A percentile compares a stretch with the other conserved stretches of the same genome.
phyloP scores from a whole-genome alignment of 768 basidiomycete species.

The Arthromyces matolae region DNA sequence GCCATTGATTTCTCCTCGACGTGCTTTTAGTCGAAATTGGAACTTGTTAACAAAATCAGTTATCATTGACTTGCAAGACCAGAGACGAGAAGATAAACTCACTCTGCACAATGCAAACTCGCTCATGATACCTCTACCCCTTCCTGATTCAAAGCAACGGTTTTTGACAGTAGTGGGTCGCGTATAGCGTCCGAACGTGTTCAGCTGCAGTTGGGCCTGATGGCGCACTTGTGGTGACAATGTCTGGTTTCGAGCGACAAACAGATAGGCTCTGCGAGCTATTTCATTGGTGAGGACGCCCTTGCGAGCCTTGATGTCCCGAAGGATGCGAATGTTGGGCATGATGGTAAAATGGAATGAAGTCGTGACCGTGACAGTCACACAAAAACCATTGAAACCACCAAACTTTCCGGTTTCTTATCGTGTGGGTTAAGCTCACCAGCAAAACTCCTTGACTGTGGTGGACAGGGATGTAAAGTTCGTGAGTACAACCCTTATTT shows the following conservation, averaged over 20 bases:
- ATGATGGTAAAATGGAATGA: constrained; percentile 22
- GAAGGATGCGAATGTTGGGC: constrained; percentile 52
- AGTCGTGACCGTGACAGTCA: constrained; percentile 7
- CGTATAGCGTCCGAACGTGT: constrained; percentile 78
- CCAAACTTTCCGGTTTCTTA: neutral
- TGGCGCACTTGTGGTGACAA: constrained; percentile 87
- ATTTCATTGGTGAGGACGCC: constrained; percentile 76
- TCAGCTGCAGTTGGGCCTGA: constrained; percentile 91
- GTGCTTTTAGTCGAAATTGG: constrained; percentile 86
- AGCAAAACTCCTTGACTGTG: too few species aligned
- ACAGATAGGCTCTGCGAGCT: constrained; percentile 84
- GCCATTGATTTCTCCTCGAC: constrained; percentile 78
- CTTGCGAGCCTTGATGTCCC: constrained; percentile 75
- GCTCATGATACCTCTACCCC: constrained; percentile 83
- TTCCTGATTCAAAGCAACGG: constrained; percentile 80
- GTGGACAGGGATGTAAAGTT: constrained; percentile 26
- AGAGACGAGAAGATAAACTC: constrained; percentile 21
- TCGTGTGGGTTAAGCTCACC: too few species aligned
- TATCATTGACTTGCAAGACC: too few species aligned
- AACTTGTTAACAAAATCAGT: too few species aligned
- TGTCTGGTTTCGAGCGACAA: constrained; percentile 87
- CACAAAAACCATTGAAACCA: constrained; percentile 2
- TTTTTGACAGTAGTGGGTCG: constrained; percentile 88
- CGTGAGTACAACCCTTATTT: constrained; percentile 13
- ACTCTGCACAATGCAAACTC: constrained; percentile 88